Base-by-base conservation (phyloP, 108 stramenopile genomes). In the Conticribra guillardii region DNA sequence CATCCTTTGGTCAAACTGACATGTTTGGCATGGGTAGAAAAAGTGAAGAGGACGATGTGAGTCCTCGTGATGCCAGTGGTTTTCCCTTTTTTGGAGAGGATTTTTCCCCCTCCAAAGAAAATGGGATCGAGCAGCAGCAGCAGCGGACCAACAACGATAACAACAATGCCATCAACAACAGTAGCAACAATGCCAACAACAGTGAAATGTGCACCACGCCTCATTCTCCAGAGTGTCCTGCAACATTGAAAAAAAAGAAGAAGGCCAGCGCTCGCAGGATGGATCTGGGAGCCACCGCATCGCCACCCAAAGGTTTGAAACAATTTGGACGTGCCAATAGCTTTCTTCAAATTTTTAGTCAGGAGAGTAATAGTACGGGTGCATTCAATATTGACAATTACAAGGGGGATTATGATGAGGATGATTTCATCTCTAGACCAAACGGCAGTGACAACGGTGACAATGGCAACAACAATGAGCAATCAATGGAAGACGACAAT, bases 311-410 rank as follows among this genome's bases (percentile, higher is more conserved):
- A 69, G 67, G 51, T 29, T 33, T 56, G 48, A 62, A 59, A 41
- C 24, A 26, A 2, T 57, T 60, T 54, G 67, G 68, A 15, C 31
- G 76, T 8, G 76, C 76, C 8, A 67, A 77, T 33, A 77, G 76
- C 51, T 77, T 77, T 55, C 48, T 69, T 14, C 76, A 77, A 63
- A 77, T 77, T 67, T 77, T 77, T 46, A 57, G 68, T 23, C 65
- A 61, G 45, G 52, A 60, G 14, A 32, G 45, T 37, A n/a, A n/a
- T n/a, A n/a, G n/a, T n/a, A n/a, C n/a, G n/a, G n/a, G n/a, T n/a
- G n/a, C n/a, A n/a, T 17, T 60, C 26, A 19, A 54, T 0, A 32
- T 4, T 4, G 30, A 22, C 9, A 28, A 41, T 11, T 41, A 30
- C 29, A 53, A 44, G 11, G 46, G 28, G 4, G 56, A 45, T 11